Percentiles rank a stretch among this genome's conserved stretches.
Evolutionary conservation across 371 early-diverging fungal species (phyloP).

Genomic region (Basidiobolus heterosporus): DNA sequence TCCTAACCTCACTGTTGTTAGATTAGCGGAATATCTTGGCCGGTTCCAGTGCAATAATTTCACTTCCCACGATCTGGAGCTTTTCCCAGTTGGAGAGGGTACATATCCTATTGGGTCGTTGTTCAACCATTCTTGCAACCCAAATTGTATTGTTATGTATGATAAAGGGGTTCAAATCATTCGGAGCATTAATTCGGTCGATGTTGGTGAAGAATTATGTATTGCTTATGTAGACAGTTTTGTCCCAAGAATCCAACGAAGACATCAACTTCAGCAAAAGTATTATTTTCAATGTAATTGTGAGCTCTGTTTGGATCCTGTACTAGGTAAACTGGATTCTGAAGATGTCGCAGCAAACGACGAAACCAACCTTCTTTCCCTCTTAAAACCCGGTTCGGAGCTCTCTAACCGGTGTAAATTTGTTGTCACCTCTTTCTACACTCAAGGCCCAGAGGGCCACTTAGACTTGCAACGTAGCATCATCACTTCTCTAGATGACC

Average conservation of each 20-base stretch:
- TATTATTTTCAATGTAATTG: slow-evolving; percentile 67
- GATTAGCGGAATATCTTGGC: slow-evolving; percentile 19
- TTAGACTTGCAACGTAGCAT: slow-evolving; percentile 8
- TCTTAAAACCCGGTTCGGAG: slow-evolving; percentile 8
- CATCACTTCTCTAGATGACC: slow-evolving; percentile 4
- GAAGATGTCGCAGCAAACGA: background rate
- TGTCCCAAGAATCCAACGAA: slow-evolving; percentile 33
- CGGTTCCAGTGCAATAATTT: slow-evolving; percentile 68
- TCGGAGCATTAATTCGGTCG: slow-evolving; percentile 46
- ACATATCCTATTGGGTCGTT: slow-evolving; percentile 60
- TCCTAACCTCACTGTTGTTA: no score
- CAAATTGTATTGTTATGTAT: slow-evolving; percentile 54
- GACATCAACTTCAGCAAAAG: slow-evolving; percentile 30
- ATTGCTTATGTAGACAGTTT: slow-evolving; percentile 62
- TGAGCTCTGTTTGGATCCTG: slow-evolving; percentile 26
- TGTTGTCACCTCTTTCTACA: background rate
- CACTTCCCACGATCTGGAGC: slow-evolving; percentile 36
- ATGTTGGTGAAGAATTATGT: slow-evolving; percentile 48
- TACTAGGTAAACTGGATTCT: background rate
- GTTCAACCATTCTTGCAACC: slow-evolving; percentile 76
- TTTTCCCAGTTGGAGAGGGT: slow-evolving; percentile 55
- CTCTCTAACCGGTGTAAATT: background rate
- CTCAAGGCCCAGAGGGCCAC: background rate
- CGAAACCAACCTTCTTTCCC: slow-evolving; percentile 1
- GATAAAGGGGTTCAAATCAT: slow-evolving; percentile 24